Evolutionary conservation across 177 flowering plant genomes (phyloP), one percentile per base, ranked within the genome.

Genomic region (Tripterygium wilfordii): DNA sequence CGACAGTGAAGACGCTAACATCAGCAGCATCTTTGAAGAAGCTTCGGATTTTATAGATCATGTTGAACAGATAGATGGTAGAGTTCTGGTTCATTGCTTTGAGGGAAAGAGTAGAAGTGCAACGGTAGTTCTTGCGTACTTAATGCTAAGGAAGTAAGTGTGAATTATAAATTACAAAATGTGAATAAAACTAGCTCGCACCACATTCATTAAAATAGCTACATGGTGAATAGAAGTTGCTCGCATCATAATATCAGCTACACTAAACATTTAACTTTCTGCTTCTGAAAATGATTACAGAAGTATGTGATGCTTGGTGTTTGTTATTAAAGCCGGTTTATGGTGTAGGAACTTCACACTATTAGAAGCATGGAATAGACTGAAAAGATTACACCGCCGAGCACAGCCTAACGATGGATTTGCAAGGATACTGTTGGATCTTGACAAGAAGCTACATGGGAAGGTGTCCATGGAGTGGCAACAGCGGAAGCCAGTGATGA

Each of bases 21-120:
- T 94, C 62, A 67, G 80, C 62, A 62, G 50, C 29, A 68, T 94
- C 47, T 94, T 94, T 63, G 79, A 67, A 53, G 97, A 87, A 71
- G 92, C 90, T 39, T 79, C 68, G 16, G 75, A 75, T 53, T 89
- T 76, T 59, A 77, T 94, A 41, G 83, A 85, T 57, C 57, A 63
- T 37, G 95, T 81, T 29, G 97, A 87, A 56, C 56, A 59, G 58
- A 64, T 42, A 7, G 82, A 83, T 15, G 92, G 94, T 51, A 89
- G 60, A 61, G 85, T 94, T 49, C 68, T 94, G 64, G 97, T 94
- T 50, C 99, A 94, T 58, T 94, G 99, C 65, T 94, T 94, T 63
- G 99, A 94, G 67, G 99, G 99, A 40, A 87, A 66, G 65, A 94
- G 97, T 58, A 75, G 99, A 66, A 94, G 99, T 62, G 96, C 95